These are phyloP conservation scores for Cutaneotrichosporon cutaneum DNA, from an alignment of 1,284 basidiomycete species.

Conservation along the genomic window DNA sequence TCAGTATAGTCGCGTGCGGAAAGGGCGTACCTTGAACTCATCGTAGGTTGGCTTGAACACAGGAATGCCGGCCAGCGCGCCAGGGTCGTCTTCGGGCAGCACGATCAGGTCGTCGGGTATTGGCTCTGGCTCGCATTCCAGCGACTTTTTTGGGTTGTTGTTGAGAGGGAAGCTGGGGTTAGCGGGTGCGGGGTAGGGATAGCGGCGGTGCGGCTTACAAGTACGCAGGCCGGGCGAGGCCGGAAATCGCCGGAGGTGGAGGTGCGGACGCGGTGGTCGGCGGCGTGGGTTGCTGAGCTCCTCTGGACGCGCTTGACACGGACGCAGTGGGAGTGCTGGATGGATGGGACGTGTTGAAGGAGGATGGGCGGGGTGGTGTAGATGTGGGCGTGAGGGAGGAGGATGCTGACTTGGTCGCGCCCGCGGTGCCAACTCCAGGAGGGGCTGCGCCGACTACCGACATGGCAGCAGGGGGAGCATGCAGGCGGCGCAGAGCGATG, in stretches of 20 bases:
- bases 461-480: slow-evolving; percentile 2
- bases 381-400: not conserved
- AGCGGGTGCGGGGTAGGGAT: not conserved
- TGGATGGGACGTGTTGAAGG: not conserved
- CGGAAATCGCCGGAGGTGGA: slow-evolving; percentile 5
- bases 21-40: slow-evolving; percentile 61
- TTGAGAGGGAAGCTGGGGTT: slow-evolving; percentile 22
- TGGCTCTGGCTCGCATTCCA: slow-evolving; percentile 19
- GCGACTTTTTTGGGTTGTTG: slow-evolving; percentile 20
- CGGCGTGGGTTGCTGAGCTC: not conserved
- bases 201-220: slow-evolving; percentile 14
- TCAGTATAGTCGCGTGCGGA: not conserved
- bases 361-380: not conserved
- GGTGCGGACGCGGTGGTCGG: not conserved
- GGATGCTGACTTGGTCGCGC: not conserved
- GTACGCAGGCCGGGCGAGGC: slow-evolving; percentile 20
- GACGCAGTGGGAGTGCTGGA: not conserved
- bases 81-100: slow-evolving; percentile 71
- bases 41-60: slow-evolving; percentile 89
- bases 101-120: slow-evolving; percentile 18
- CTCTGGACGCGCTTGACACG: not conserved
- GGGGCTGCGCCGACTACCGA: slow-evolving; percentile 5
- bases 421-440: not conserved
- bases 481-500: not conserved
- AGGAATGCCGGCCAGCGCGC: slow-evolving; percentile 83